Evolutionary conservation across 352 stramenopile species (phyloP), one percentile per base, ranked within the genome.

Genomic region (Elongisporangium undulatum): DNA sequence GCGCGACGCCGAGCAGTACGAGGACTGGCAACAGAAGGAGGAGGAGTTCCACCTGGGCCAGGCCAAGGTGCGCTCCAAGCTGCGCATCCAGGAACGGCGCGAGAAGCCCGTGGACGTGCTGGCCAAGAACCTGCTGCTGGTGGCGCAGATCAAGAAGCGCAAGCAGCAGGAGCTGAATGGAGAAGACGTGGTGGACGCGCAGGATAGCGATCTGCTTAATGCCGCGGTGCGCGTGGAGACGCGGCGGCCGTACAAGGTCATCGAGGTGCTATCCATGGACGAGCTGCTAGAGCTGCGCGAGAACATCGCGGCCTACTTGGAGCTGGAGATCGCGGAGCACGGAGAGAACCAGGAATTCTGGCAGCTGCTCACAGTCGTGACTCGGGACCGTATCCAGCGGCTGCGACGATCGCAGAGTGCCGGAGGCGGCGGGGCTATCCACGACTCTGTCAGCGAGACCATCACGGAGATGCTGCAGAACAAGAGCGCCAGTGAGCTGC

Each of bases 81-180:
- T 96, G 45, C 81, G 83, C 24, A 92, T 92, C 59, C 63, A 75
- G 10, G 92, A 98, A 60, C 88, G 89, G 6, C 78, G 97, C n/a
- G 92, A 98, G 64, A 94, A 97, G 60, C 96, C 97, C 1, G 91
- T 99, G 62, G 97, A 99, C 73, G 61, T 98, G 45, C 66, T 99
- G 22, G 96, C 96, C n/a, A 99, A 99, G 79, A 99, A 99, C 74
- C 69, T 99, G 51, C 77, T 99, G n/a, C 70, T 99, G 1, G 94
- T 98, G 61, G 96, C 74, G 24, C 75, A 66, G 64, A 83, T 39
- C 71, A 67, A 60, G 49, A 49, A 90, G 23, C 84, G 41, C 71
- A 67, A 60, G 49, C 48, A 90, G 23, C 82, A 95, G 55, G 77
- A 91, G 50, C 64, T 88, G 19, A 77, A 86, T n/a, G 75, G 77